These are phyloP conservation scores for Phytophthora parvispora DNA, from an alignment of 352 stramenopile species.

Conservation along the genomic window DNA sequence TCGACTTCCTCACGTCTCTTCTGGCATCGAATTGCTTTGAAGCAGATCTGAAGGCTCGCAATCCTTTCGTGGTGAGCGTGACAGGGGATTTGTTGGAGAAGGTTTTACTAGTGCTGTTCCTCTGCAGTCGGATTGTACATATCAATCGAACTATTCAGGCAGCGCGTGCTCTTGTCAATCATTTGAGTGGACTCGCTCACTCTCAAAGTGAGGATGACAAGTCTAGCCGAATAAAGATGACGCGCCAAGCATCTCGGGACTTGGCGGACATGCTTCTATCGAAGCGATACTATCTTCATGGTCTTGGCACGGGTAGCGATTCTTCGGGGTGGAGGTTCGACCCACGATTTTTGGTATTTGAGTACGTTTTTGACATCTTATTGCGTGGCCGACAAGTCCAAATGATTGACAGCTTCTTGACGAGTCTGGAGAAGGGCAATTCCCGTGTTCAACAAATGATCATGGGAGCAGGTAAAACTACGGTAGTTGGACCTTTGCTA, in stretches of 20 bases:
- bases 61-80: slow-evolving; percentile 65
- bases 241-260: slow-evolving; percentile 85
- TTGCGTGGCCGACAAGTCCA: slow-evolving; percentile 98
- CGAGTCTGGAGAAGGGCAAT: slow-evolving; percentile 77
- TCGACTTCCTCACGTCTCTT: slow-evolving; percentile 85
- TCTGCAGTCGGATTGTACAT: slow-evolving; percentile 88
- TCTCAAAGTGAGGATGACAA: slow-evolving; percentile 17
- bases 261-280: slow-evolving; percentile 79
- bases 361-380: slow-evolving; percentile 99
- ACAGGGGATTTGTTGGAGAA: slow-evolving; percentile 49
- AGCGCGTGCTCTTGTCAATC: slow-evolving; percentile 40
- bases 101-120: slow-evolving; percentile 71
- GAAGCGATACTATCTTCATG: slow-evolving; percentile 78
- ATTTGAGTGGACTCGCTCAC: slow-evolving; percentile 16
- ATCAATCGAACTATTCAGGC: slow-evolving; percentile 82
- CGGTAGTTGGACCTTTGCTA: slow-evolving; percentile 98
- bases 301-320: slow-evolving; percentile 3
- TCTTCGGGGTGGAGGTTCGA: slow-evolving; percentile 91
- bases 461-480: slow-evolving; percentile 99
- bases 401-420: slow-evolving; percentile 99
- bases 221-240: slow-evolving; percentile 66
- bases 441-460: slow-evolving; percentile 99
- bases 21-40: slow-evolving; percentile 72
- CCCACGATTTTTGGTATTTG: slow-evolving; percentile 99
- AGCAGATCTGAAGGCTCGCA: slow-evolving; percentile 66